Base-by-base conservation (phyloP, 257 asterid genomes). In the Salvia miltiorrhiza region DNA sequence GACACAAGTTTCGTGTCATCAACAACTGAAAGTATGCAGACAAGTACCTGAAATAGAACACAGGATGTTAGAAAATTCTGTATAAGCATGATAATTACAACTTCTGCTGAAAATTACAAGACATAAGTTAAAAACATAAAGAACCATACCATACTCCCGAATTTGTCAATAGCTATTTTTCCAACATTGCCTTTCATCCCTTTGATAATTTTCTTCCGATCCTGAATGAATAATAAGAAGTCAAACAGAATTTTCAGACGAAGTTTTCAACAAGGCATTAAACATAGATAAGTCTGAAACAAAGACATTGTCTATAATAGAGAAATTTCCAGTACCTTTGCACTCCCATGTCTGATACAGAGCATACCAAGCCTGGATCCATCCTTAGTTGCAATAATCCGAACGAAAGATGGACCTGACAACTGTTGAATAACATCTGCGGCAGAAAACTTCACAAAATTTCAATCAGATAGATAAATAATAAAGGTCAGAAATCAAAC, bases 1-100 rank as follows among this genome's bases (percentile, higher is more conserved):
- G 99, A 70, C 76, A 87, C 74, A 66, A 93, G 96, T 71, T 90
- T 93, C 30, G 97, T 93, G 90, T 93, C 99, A 75, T 90, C 99
- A 72, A 90, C 96, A 71, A 78, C 76, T 39, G 99, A 90, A 78
- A 93, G 80, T 69, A 93, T 78, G 84, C 84, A 83, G 67, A 80
- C 93, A 43, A 87, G 95, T 35, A 89, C 96, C 99, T 93, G 85
- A 64, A 78, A 83, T 8, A 69, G 49, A 41, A 43, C 59, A 40
- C 59, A 40, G 21, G 41, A 59, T 49, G 41, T 39, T 30, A 17
- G 53, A 35, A 50, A 52, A 17, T 45, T 71, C 33, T 23, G 3
- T 45, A 44, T 12, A 63, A 23, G 70, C 12, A 43, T 24, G 50
- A n/a, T 49, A 23, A 66, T 28, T 43, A 48, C 10, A 57, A 9